Percentiles rank a stretch among this genome's conserved stretches.
Evolutionary conservation across 495 filamentous ascomycete genomes (phyloP).

Genomic region (Xylaria cubensis): DNA sequence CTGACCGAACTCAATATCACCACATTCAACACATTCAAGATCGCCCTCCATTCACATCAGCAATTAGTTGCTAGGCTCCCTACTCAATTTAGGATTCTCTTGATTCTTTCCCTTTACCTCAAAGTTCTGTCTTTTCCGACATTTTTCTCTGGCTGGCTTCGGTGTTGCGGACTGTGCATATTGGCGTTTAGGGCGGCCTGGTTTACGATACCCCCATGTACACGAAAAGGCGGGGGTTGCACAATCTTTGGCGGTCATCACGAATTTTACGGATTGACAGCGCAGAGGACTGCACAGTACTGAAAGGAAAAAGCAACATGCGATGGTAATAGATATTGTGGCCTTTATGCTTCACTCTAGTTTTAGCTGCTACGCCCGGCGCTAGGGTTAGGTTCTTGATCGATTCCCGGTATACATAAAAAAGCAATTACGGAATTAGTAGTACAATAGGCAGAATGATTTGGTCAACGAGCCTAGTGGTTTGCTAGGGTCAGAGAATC

Average conservation of each 20-base stretch:
- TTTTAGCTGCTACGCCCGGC: not conserved
- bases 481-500: not conserved
- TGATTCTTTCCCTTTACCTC: conserved; percentile 24
- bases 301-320: not conserved
- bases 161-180: conserved; percentile 38
- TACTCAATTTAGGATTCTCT: not conserved
- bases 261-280: conserved; percentile 6
- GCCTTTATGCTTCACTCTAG: not conserved
- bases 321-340: conserved; percentile 10
- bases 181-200: conserved; percentile 29
- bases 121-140: conserved; percentile 28
- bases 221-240: conserved; percentile 27
- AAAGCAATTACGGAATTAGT: not conserved
- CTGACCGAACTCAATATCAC: conserved; percentile 40
- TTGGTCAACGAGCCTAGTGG: not conserved
- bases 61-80: conserved; percentile 40
- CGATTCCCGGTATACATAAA: conserved; percentile 14
- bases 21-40: conserved; percentile 41
- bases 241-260: conserved; percentile 6
- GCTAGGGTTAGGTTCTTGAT: not conserved
- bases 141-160: conserved; percentile 6
- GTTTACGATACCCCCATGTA: conserved; percentile 39
- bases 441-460: not conserved
- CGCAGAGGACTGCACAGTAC: not conserved
- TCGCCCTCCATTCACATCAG: conserved; percentile 49